Base-by-base conservation (phyloP, 768 basidiomycete genomes). In the Hygrocybe coccinea region DNA sequence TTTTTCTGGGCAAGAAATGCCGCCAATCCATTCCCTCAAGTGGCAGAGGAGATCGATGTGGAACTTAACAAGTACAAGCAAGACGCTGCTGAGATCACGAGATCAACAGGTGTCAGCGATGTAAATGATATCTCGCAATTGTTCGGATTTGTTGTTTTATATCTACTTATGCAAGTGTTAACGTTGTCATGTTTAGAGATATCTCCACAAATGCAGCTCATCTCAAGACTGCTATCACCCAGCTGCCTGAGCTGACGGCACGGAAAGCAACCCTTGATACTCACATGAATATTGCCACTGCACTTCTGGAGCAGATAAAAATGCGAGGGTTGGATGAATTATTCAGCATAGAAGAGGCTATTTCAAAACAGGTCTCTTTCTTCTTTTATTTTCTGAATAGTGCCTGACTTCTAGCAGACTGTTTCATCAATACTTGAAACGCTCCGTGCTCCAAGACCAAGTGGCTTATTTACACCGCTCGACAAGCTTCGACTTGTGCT, bases 1-100 rank as follows among this genome's bases (percentile, higher is more conserved):
- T 99, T 97, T 73, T 99, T 99, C 76, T 99, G 97, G 97, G 88
- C 86, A 2, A 92, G 90, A 68, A 97, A 98, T 65, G 92, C 95
- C 1, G 86, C 91, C 7, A 91, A 89, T 57, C 95, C 95, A 4
- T 99, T 99, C 79, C 97, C 97, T 37, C 91, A 97, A 62, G 97
- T 99, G 3, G 95, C 97, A 2, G 97, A 97, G 67, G 95, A 98
- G 60, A 97, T 99, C 51, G 93, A 99, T 64, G 63, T 78, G 5
- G 97, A 97, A 69, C 72, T 98, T 61, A 93, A 87, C 71, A 85
- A 86, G 71, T 95, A 88, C 65, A 98, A 97, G 74, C 84, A 89
- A 64, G 97, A 99, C 64, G 94, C 97, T 4, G 93, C 92, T 15
- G 97, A 99, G 69, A 88, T 99, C 55, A 99, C 97, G 7, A 79